Evolutionary conservation across 164 flowering plant species (phyloP).

Genomic region (Buxus sempervirens): DNA sequence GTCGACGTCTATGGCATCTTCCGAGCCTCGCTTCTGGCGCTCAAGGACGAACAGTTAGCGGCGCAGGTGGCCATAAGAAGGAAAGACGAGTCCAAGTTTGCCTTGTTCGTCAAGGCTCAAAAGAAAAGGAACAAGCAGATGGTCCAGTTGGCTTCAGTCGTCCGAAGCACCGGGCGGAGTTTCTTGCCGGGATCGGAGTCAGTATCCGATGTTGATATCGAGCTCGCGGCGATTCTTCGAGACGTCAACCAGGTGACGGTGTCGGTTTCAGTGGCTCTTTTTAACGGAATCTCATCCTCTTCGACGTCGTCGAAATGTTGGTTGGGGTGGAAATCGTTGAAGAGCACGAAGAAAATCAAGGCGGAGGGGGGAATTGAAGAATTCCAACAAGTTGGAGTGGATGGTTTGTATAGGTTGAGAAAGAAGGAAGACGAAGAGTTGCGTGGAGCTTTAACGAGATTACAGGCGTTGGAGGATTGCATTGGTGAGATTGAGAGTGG

Average conservation of each 20-base stretch:
- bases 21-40: slow-evolving; percentile 35
- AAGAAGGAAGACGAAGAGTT: slow-evolving; percentile 53
- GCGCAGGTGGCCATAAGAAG: slow-evolving; percentile 57
- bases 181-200: neutral
- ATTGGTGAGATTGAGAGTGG: slow-evolving; percentile 45
- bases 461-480: slow-evolving; percentile 50
- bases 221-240: slow-evolving; percentile 28
- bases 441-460: slow-evolving; percentile 31
- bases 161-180: slow-evolving; percentile 18
- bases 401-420: slow-evolving; percentile 32
- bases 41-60: slow-evolving; percentile 45
- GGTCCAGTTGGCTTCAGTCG: slow-evolving; percentile 26
- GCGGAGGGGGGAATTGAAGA: slow-evolving; percentile 36
- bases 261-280: slow-evolving; percentile 36
- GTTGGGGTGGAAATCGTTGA: slow-evolving; percentile 25
- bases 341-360: slow-evolving; percentile 32
- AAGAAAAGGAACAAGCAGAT: slow-evolving; percentile 45
- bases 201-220: slow-evolving; percentile 23
- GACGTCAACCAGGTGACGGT: slow-evolving; percentile 40
- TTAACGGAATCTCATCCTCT: slow-evolving; percentile 30
- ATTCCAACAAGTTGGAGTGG: slow-evolving; percentile 29
- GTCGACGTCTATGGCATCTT: slow-evolving; percentile 67
- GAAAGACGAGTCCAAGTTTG: slow-evolving; percentile 34
- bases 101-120: slow-evolving; percentile 24
- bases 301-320: slow-evolving; percentile 20